phyloP scores from a whole-genome alignment of 2,329 filamentous ascomycete species.

The Penicillium sp. region DNA sequence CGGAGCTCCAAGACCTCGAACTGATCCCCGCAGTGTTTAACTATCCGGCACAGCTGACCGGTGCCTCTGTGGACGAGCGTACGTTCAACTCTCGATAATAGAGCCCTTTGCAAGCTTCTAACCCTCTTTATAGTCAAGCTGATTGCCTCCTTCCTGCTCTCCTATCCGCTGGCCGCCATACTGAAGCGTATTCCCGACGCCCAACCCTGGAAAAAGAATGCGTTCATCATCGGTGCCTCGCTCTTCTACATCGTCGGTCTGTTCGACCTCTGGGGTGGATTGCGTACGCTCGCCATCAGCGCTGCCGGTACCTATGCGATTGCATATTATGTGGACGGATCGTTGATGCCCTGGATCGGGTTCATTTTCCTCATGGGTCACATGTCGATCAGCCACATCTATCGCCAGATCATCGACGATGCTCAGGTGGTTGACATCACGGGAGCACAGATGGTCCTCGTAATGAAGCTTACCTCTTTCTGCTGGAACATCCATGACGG shows the following conservation, averaged over 20 bases:
- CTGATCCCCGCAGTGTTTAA: constrained; percentile 52
- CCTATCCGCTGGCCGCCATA: constrained; percentile 82
- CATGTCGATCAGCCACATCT: constrained; percentile 85
- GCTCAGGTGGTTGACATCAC: constrained; percentile 77
- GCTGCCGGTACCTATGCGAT: constrained; percentile 77
- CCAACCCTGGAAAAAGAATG: constrained; percentile 77
- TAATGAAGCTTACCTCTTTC: constrained; percentile 96
- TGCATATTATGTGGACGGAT: constrained; percentile 74
- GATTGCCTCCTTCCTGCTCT: constrained; percentile 81
- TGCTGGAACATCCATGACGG: constrained; percentile 98
- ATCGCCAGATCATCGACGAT: constrained; percentile 66
- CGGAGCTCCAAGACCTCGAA: constrained; percentile 18
- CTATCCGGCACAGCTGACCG: constrained; percentile 54
- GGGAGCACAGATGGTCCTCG: constrained; percentile 91
- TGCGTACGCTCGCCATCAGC: constrained; percentile 74
- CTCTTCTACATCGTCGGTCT: constrained; percentile 90
- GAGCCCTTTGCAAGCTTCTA: neutral
- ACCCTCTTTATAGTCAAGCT: constrained; percentile 69
- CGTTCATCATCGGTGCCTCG: constrained; percentile 74
- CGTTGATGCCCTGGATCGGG: constrained; percentile 95
- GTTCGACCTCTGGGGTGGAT: constrained; percentile 84
- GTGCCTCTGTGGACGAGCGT: constrained; percentile 63
- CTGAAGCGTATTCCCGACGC: constrained; percentile 87
- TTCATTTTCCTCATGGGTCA: constrained; percentile 95
- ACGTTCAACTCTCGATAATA: constrained; percentile 15